These are phyloP conservation scores for Microsporum ferrugineum DNA, from an alignment of 2,329 filamentous ascomycete genomes.

Conservation along the genomic window DNA sequence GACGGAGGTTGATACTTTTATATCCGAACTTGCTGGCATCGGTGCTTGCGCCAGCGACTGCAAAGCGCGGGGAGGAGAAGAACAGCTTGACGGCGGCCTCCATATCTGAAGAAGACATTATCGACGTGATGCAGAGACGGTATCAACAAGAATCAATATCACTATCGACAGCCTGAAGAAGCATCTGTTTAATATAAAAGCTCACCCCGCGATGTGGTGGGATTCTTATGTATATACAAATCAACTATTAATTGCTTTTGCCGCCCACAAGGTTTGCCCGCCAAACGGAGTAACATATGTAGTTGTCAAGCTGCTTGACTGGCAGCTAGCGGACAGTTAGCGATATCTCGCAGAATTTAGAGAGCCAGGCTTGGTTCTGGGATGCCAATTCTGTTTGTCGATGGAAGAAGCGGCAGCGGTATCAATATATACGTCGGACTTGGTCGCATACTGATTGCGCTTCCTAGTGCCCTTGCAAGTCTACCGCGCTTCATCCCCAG, in stretches of 20 bases:
- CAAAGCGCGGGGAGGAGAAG: slow-evolving; percentile 68
- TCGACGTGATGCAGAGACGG: not conserved
- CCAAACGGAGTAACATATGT: not conserved
- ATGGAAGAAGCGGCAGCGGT: not conserved
- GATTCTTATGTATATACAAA: not conserved
- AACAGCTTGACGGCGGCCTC: slow-evolving; percentile 64
- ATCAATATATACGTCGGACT: not conserved
- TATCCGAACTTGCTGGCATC: slow-evolving; percentile 80
- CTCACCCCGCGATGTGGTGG: not conserved
- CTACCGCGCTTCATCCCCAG: not conserved
- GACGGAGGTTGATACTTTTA: slow-evolving; percentile 50
- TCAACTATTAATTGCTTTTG: not conserved
- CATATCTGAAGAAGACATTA: slow-evolving; percentile 34
- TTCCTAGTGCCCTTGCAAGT: not conserved
- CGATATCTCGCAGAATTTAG: no score
- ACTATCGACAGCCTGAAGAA: not conserved
- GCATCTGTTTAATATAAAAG: not conserved
- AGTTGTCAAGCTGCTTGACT: not conserved
- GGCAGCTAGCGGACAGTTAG: no score
- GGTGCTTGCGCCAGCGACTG: slow-evolving; percentile 80
- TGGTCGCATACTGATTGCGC: not conserved
- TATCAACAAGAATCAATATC: not conserved
- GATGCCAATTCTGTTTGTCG: not conserved
- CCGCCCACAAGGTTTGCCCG: not conserved
- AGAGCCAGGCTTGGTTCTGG: no score